Conservation (phyloP, 2,329 filamentous ascomycete genomes). For the Fusarium stilboides region DNA sequence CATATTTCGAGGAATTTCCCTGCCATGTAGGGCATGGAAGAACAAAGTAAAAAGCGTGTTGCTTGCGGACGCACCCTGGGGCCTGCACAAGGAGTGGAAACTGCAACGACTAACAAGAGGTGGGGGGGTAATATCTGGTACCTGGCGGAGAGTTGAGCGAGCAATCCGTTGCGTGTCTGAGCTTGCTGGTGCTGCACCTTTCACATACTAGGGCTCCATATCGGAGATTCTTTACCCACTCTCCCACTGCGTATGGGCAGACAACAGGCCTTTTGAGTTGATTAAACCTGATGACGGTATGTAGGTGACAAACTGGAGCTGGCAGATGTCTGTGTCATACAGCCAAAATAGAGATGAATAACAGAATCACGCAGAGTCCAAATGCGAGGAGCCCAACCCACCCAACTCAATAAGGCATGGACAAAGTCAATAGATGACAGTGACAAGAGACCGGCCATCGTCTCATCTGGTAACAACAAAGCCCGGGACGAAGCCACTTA, state of each 20-base stretch:
- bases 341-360: background rate
- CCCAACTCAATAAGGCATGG: background rate
- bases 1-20: conserved; percentile 41
- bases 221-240: conserved; percentile 35
- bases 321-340: conserved; percentile 9
- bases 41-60: conserved; percentile 54
- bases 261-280: conserved; percentile 9
- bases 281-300: conserved; percentile 12
- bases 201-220: conserved; percentile 37
- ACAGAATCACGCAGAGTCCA: background rate
- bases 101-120: conserved; percentile 39
- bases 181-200: conserved; percentile 44
- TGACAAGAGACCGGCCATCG: background rate
- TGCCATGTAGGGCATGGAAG: conserved; percentile 53
- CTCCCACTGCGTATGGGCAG: conserved; percentile 7
- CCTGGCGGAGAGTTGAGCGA: conserved; percentile 44
- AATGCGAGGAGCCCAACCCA: background rate
- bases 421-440: background rate
- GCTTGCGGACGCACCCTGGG: conserved; percentile 43
- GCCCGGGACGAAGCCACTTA: conserved; percentile 1
- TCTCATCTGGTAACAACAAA: conserved; percentile 9
- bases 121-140: conserved; percentile 41
- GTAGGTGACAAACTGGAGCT: conserved; percentile 6
- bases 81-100: conserved; percentile 43
- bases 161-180: conserved; percentile 47